Conservation (phyloP, 306 rosid species). For the Carpinus fangiana region DNA sequence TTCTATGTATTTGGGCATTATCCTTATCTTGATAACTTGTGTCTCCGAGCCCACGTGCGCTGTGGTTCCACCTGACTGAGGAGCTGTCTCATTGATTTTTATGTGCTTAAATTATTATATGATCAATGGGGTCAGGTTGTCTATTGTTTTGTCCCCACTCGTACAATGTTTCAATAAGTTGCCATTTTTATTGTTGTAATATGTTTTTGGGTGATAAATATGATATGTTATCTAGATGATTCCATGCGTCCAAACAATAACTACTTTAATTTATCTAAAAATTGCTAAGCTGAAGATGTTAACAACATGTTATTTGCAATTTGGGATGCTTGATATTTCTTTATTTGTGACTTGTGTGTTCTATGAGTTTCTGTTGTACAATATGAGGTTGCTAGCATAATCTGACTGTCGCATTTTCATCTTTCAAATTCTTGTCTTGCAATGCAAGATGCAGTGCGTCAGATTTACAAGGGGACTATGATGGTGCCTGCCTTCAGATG, state of each 20-base stretch:
- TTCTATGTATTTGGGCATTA: background rate
- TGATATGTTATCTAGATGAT: background rate
- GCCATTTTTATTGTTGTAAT: background rate
- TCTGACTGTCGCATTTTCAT: background rate
- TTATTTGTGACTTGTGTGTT: background rate
- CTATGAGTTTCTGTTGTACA: background rate
- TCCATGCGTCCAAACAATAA: background rate
- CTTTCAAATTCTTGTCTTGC: constrained; percentile 10
- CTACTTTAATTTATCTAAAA: background rate
- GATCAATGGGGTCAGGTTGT: background rate
- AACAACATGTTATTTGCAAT: background rate
- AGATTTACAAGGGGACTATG: constrained; percentile 81
- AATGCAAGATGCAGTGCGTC: constrained; percentile 67
- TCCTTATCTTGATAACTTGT: constrained; percentile 25
- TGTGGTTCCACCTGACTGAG: constrained; percentile 22
- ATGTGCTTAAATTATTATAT: background rate
- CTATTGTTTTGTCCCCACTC: background rate
- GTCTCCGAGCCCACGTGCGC: constrained; percentile 16
- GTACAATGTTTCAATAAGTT: background rate
- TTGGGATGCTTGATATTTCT: background rate
- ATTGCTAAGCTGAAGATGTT: background rate
- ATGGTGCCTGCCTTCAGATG: constrained; percentile 98
- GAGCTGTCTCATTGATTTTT: background rate
- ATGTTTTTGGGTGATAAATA: background rate
- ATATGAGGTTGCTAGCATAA: background rate